Conservation (phyloP, 495 filamentous ascomycete genomes). For the Talaromyces liani region DNA sequence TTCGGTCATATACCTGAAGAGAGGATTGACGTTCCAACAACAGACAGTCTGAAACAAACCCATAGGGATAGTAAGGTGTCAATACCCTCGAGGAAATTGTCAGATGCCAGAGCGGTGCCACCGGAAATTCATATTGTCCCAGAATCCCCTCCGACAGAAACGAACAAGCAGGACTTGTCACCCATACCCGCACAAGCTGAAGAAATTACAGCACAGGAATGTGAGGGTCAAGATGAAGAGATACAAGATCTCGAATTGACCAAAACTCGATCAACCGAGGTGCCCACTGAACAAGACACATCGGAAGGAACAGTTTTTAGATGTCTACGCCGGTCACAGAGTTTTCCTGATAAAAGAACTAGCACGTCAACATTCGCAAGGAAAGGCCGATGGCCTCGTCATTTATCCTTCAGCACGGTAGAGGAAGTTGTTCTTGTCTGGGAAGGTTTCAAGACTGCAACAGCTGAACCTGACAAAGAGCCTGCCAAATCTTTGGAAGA, state of each 20-base stretch:
- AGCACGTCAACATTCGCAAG: slow-evolving; percentile 27
- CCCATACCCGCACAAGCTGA: not conserved
- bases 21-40: not conserved
- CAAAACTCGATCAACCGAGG: slow-evolving; percentile 27
- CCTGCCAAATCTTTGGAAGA: slow-evolving; percentile 26
- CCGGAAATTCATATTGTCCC: slow-evolving; percentile 15
- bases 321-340: slow-evolving; percentile 38
- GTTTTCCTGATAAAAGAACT: slow-evolving; percentile 25
- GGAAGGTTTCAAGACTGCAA: slow-evolving; percentile 38
- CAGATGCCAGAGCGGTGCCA: slow-evolving; percentile 11
- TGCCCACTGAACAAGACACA: slow-evolving; percentile 25
- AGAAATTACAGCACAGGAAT: not conserved
- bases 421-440: slow-evolving; percentile 78
- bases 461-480: slow-evolving; percentile 21
- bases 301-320: slow-evolving; percentile 22
- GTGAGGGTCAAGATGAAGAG: slow-evolving; percentile 17
- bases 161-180: not conserved
- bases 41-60: slow-evolving; percentile 9
- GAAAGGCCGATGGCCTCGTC: slow-evolving; percentile 64
- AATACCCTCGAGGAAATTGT: slow-evolving; percentile 1
- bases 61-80: not conserved
- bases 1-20: not conserved
- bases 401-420: slow-evolving; percentile 83
- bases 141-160: slow-evolving; percentile 10
- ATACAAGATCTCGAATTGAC: slow-evolving; percentile 25